phyloP scores from a whole-genome alignment of 345 rosid genomes.

The Citrus trifoliata region DNA sequence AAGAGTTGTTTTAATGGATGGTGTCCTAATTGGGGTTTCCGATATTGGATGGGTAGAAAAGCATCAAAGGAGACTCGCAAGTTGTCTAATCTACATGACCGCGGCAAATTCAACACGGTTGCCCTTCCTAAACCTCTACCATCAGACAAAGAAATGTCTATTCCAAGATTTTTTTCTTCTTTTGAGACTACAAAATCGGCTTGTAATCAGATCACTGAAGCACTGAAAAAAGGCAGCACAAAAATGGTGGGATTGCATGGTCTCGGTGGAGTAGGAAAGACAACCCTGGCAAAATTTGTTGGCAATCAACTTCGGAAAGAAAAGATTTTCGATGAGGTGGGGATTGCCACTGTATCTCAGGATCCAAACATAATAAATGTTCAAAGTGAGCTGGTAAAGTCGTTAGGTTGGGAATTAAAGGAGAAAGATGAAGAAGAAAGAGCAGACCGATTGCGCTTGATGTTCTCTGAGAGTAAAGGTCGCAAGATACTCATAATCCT shows the following conservation, averaged over 20 bases:
- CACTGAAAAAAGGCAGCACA: background rate
- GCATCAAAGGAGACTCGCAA: background rate
- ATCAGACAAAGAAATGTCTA: background rate
- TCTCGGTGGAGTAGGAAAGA: background rate
- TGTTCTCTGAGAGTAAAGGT: too few relatives aligned
- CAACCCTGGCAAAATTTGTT: background rate
- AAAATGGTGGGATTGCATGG: slow-evolving; percentile 13
- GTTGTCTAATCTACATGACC: background rate
- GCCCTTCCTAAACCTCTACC: background rate
- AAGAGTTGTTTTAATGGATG: too few relatives aligned
- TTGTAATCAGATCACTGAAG: background rate
- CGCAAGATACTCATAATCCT: too few relatives aligned
- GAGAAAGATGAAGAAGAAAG: too few relatives aligned
- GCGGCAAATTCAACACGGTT: background rate
- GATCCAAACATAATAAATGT: background rate
- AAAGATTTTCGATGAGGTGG: slow-evolving; percentile 8
- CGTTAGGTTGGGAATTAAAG: background rate
- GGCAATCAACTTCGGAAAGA: background rate
- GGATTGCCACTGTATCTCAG: background rate
- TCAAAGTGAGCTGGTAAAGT: background rate
- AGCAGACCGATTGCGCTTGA: too few relatives aligned
- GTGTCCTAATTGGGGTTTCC: background rate
- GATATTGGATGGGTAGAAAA: background rate
- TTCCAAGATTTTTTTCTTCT: background rate
- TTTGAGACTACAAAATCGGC: background rate